Conservation (phyloP, 1,284 basidiomycete genomes). For the Stereum hirsutum region DNA sequence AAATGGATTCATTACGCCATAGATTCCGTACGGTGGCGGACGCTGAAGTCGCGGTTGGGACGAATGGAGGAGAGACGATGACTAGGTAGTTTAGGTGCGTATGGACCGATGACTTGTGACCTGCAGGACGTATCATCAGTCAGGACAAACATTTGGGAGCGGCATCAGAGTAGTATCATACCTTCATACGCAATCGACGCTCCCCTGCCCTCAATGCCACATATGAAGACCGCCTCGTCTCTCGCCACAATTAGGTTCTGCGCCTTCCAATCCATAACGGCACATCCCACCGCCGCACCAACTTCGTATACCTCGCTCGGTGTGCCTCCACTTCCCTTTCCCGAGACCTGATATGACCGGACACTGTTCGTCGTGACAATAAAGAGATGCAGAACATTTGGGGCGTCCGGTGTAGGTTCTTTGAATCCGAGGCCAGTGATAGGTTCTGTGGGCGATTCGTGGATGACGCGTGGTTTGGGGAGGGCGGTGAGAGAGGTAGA, state of each 20-base stretch:
- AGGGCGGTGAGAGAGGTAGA: constrained; percentile 57
- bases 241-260: constrained; percentile 79
- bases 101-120: constrained; percentile 62
- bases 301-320: constrained; percentile 77
- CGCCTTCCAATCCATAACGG: constrained; percentile 65
- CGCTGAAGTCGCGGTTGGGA: constrained; percentile 53
- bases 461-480: constrained; percentile 73
- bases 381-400: constrained; percentile 56
- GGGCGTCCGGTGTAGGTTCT: constrained; percentile 44
- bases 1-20: constrained; percentile 32
- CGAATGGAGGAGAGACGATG: constrained; percentile 81
- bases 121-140: constrained; percentile 21
- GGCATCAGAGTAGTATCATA: constrained; percentile 16
- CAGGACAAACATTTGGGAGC: not conserved
- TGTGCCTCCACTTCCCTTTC: constrained; percentile 61
- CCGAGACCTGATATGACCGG: constrained; percentile 69
- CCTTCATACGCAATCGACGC: constrained; percentile 90
- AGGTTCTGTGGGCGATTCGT: constrained; percentile 77
- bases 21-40: constrained; percentile 74
- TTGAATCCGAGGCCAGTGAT: constrained; percentile 89
- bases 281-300: constrained; percentile 80
- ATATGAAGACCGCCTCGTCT: constrained; percentile 89
- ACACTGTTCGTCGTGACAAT: constrained; percentile 85
- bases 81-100: constrained; percentile 77
- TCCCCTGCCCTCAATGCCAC: constrained; percentile 76